A percentile compares a stretch with the other conserved stretches of the same genome.
phyloP scores from a whole-genome alignment of 2,329 filamentous ascomycete genomes.

The Exutisphaerella laricina region DNA sequence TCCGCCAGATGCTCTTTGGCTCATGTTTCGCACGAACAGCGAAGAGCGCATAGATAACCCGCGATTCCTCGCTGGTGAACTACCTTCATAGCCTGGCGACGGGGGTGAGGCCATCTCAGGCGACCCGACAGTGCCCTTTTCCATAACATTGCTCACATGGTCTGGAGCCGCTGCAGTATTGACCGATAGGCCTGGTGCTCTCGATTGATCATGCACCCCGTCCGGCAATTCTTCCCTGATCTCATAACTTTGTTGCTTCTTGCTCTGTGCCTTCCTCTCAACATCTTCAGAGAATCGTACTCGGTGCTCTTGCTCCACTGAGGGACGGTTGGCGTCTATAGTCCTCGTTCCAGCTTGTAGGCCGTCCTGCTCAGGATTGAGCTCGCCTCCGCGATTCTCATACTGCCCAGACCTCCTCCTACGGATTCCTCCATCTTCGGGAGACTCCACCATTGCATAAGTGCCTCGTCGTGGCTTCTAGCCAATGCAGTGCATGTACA shows the following conservation, averaged over 20 bases:
- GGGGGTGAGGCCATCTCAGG: constrained; percentile 14
- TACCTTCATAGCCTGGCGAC: constrained; percentile 2
- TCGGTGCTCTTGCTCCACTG: constrained; percentile 15
- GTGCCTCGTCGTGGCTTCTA: neutral
- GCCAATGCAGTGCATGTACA: too few relatives aligned
- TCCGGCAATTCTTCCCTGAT: constrained; percentile 12
- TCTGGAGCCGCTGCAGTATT: constrained; percentile 29
- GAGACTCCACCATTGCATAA: constrained; percentile 5
- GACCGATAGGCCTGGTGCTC: constrained; percentile 33
- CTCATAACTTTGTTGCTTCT: constrained; percentile 30
- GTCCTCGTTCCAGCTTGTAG: constrained; percentile 8
- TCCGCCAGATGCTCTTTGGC: constrained; percentile 29
- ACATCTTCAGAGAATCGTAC: constrained; percentile 27
- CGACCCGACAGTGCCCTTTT: constrained; percentile 11
- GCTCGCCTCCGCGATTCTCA: constrained; percentile 6
- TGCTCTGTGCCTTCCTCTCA: constrained; percentile 23
- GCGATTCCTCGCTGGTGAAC: constrained; percentile 30
- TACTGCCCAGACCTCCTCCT: constrained; percentile 21
- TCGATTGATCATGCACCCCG: constrained; percentile 22
- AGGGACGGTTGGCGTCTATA: neutral
- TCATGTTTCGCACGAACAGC: constrained; percentile 40
- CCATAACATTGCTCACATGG: constrained; percentile 5
- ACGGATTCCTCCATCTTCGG: constrained; percentile 14
- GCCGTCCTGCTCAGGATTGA: constrained; percentile 8
- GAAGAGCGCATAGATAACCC: constrained; percentile 44